Evolutionary conservation across 2,329 filamentous ascomycete genomes (phyloP).

Genomic region (Hirsutella minnesotensis): DNA sequence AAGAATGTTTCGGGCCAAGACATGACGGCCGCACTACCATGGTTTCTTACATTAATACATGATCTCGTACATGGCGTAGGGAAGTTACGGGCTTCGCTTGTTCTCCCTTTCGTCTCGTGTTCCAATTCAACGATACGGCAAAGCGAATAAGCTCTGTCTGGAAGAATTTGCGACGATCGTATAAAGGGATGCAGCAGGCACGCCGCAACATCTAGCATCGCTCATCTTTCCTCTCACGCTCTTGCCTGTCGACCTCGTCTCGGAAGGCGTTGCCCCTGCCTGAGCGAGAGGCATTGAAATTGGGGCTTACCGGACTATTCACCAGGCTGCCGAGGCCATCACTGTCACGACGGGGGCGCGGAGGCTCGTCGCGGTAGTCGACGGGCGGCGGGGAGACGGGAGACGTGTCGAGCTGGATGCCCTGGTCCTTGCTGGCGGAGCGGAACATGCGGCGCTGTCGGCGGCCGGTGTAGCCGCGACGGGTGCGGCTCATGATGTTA

Average conservation of each 20-base stretch:
- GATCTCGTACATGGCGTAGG: too few species aligned
- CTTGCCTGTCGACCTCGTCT: constrained; percentile 37
- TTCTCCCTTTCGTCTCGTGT: too few species aligned
- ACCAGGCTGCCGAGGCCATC: constrained; percentile 37
- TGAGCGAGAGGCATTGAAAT: constrained; percentile 25
- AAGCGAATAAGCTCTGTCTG: too few species aligned
- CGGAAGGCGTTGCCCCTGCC: constrained; percentile 32
- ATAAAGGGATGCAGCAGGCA: too few species aligned
- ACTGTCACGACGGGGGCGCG: constrained; percentile 25
- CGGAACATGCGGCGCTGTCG: constrained; percentile 23
- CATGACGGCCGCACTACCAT: too few species aligned
- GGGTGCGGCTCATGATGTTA: constrained; percentile 36
- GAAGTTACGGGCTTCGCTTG: too few species aligned
- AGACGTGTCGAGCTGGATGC: constrained; percentile 32
- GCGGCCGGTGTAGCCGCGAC: constrained; percentile 32
- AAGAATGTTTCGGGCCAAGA: too few species aligned
- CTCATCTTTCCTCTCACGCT: constrained; percentile 21
- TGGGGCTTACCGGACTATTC: constrained; percentile 31
- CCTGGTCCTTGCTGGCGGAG: constrained; percentile 19
- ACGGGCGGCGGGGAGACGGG: constrained; percentile 7
- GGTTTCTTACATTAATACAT: too few species aligned
- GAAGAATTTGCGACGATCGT: too few species aligned
- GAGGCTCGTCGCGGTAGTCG: constrained; percentile 13
- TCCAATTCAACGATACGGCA: too few species aligned
- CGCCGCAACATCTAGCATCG: too few species aligned